A percentile compares a stretch with the other conserved stretches of the same genome.
Conservation (phyloP, 441 rosid genomes). For the Dalechampia spathulata region DNA sequence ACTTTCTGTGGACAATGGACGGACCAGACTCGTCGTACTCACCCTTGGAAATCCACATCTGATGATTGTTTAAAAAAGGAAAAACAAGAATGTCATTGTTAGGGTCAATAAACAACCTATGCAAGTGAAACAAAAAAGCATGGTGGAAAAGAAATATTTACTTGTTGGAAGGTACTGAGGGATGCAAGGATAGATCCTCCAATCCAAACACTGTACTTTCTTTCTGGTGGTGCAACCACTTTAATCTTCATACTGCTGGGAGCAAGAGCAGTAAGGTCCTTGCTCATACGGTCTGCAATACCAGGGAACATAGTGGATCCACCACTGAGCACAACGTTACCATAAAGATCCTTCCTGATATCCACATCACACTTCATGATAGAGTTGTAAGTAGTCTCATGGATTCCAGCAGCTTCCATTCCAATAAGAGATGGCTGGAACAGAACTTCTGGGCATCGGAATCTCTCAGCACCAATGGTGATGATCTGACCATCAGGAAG, state of each 20-base stretch:
- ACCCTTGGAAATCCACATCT: too few relatives aligned
- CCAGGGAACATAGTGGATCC: slow-evolving; percentile 76
- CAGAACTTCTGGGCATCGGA: slow-evolving; percentile 79
- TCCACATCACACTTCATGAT: slow-evolving; percentile 50
- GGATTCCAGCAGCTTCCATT: slow-evolving; percentile 81
- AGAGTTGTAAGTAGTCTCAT: slow-evolving; percentile 49
- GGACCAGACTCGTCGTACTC: too few relatives aligned
- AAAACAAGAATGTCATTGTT: slow-evolving; percentile 8
- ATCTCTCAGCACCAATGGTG: slow-evolving; percentile 62
- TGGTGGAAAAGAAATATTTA: neutral
- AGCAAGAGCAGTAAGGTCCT: slow-evolving; percentile 66
- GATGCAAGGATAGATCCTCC: slow-evolving; percentile 79
- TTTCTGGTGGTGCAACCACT: slow-evolving; percentile 76
- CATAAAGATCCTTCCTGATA: slow-evolving; percentile 70
- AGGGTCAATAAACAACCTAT: too few relatives aligned
- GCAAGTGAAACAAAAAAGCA: too few relatives aligned
- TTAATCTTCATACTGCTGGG: slow-evolving; percentile 58
- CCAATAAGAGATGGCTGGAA: slow-evolving; percentile 79
- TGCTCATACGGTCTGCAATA: slow-evolving; percentile 73
- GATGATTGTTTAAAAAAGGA: too few relatives aligned
- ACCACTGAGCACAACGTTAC: slow-evolving; percentile 68
- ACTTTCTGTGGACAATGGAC: too few relatives aligned
- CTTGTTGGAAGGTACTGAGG: slow-evolving; percentile 86
- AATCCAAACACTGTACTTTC: slow-evolving; percentile 81
- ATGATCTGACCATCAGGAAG: slow-evolving; percentile 56